phyloP scores from a whole-genome alignment of 768 basidiomycete species.

The Mycena kentingensis region DNA sequence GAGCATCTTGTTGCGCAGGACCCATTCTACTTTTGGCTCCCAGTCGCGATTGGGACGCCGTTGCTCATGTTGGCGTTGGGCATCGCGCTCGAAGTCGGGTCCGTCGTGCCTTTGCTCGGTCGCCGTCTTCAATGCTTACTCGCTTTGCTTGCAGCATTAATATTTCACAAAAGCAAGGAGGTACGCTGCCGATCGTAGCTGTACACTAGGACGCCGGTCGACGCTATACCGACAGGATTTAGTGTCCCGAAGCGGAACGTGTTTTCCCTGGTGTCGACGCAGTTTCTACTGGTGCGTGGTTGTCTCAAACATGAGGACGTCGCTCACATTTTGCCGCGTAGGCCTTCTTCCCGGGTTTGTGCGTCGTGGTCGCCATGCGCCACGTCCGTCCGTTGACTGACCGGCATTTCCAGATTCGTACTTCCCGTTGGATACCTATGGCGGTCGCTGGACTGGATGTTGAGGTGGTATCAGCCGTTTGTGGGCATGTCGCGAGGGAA shows the following conservation, averaged over 20 bases:
- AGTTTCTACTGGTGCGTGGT: constrained; percentile 44
- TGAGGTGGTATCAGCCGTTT: constrained; percentile 69
- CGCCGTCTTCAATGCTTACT: not conserved
- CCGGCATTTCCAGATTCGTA: constrained; percentile 38
- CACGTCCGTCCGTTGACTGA: not conserved
- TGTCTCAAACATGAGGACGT: not conserved
- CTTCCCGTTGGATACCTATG: constrained; percentile 53
- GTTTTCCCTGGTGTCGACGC: constrained; percentile 49
- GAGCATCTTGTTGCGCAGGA: constrained; percentile 29
- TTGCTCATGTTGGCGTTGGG: constrained; percentile 49
- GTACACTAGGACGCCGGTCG: constrained; percentile 1
- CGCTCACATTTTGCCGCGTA: constrained; percentile 26
- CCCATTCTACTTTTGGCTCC: constrained; percentile 37
- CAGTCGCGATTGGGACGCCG: constrained; percentile 41
- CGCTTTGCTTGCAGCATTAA: constrained; percentile 7
- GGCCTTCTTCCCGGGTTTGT: constrained; percentile 63
- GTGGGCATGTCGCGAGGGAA: constrained; percentile 55
- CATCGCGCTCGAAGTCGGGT: constrained; percentile 49
- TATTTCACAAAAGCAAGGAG: constrained; percentile 44
- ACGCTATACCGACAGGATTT: constrained; percentile 63
- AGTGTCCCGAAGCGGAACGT: constrained; percentile 50
- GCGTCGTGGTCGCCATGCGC: constrained; percentile 16
- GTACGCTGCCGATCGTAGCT: constrained; percentile 31
- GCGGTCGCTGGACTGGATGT: constrained; percentile 53
- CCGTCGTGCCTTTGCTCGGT: constrained; percentile 12